Conservation (phyloP, 805 yeast species). For the Kazachstania kunashirensis region DNA sequence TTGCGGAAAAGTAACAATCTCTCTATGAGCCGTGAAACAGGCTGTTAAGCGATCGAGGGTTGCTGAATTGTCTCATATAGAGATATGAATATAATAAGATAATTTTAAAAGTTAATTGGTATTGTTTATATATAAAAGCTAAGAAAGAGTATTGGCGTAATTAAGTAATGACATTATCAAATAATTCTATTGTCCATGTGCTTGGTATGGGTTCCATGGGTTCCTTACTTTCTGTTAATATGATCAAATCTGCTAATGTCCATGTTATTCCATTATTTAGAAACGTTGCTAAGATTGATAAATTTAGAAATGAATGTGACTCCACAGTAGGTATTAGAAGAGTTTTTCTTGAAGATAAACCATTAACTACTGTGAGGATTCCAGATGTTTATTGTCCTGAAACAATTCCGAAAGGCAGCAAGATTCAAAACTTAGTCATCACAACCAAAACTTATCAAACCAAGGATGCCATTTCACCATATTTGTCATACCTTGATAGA, state of each 20-base stretch:
- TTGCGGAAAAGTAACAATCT: no score
- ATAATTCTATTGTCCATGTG: slow-evolving; percentile 20
- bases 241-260: slow-evolving; percentile 17
- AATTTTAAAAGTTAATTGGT: no score
- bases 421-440: slow-evolving; percentile 51
- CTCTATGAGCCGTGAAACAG: no score
- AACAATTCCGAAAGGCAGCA: slow-evolving; percentile 11
- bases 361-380: slow-evolving; percentile 7
- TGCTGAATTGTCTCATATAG: no score
- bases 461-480: slow-evolving; percentile 47
- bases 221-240: slow-evolving; percentile 22
- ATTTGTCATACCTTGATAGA: slow-evolving; percentile 38
- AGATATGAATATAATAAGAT: no score
- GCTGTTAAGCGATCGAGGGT: no score
- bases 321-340: slow-evolving; percentile 20
- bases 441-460: slow-evolving; percentile 79
- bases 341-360: slow-evolving; percentile 13
- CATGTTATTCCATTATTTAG: slow-evolving; percentile 27
- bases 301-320: slow-evolving; percentile 15
- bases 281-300: slow-evolving; percentile 17
- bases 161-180: slow-evolving; percentile 11
- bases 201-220: slow-evolving; percentile 32
- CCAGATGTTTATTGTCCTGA: slow-evolving; percentile 18
- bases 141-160: no score
- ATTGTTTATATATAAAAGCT: no score